A percentile compares a stretch with the other conserved stretches of the same genome.
These are phyloP conservation scores for Paecilomyces dactylethromorphus DNA, from an alignment of 2,329 filamentous ascomycete species.

Conservation along the genomic window DNA sequence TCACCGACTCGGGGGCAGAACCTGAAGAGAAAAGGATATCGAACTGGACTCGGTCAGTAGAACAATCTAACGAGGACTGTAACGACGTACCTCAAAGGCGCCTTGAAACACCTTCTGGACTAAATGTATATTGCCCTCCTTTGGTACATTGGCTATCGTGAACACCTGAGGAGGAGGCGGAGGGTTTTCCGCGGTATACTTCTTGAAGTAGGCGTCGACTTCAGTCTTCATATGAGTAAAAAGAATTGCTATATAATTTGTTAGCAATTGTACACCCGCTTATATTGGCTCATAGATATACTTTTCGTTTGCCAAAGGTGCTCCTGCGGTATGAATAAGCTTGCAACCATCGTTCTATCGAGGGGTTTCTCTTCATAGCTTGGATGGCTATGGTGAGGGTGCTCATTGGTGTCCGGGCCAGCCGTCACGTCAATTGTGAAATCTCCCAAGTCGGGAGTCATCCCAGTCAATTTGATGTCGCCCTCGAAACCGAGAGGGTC, in stretches of 20 bases:
- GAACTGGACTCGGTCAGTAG: slow-evolving; percentile 52
- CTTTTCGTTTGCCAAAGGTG: slow-evolving; percentile 77
- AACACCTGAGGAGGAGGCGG: slow-evolving; percentile 83
- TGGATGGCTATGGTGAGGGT: slow-evolving; percentile 53
- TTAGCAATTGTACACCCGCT: not conserved
- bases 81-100: slow-evolving; percentile 57
- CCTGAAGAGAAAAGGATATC: slow-evolving; percentile 84
- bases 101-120: slow-evolving; percentile 90
- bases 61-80: not conserved
- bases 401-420: slow-evolving; percentile 57
- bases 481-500: slow-evolving; percentile 48
- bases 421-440: slow-evolving; percentile 74
- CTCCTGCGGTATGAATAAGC: slow-evolving; percentile 59
- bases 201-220: slow-evolving; percentile 52
- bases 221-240: slow-evolving; percentile 59
- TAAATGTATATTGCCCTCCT: slow-evolving; percentile 70
- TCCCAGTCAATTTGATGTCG: slow-evolving; percentile 64
- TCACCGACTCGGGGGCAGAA: slow-evolving; percentile 52
- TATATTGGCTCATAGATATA: slow-evolving; percentile 25
- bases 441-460: slow-evolving; percentile 64
- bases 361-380: slow-evolving; percentile 63
- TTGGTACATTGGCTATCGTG: slow-evolving; percentile 58
- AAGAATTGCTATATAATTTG: slow-evolving; percentile 40
- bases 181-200: slow-evolving; percentile 58
- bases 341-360: slow-evolving; percentile 69